Percentiles rank a stretch among this genome's conserved stretches.
phyloP scores from a whole-genome alignment of 192 early-diverging fungal genomes.

The Backusella macrospora region DNA sequence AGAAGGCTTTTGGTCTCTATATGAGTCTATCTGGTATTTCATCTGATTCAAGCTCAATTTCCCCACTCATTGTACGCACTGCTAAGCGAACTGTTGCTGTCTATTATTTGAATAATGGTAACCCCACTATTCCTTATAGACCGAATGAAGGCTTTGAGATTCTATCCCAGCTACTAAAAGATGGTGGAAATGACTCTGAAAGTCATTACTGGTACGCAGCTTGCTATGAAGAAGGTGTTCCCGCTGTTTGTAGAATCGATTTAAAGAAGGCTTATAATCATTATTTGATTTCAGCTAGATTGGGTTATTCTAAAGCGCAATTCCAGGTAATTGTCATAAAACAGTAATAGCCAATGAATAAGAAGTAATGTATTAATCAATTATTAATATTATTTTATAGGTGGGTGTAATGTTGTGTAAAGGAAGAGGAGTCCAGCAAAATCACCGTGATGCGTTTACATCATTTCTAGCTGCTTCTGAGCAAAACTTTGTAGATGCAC shows the following conservation, averaged over 20 bases:
- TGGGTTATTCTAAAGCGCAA: slow-evolving; percentile 35
- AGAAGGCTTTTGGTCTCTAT: slow-evolving; percentile 35
- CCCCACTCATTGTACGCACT: neutral
- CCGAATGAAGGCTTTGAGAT: slow-evolving; percentile 32
- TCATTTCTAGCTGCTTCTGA: slow-evolving; percentile 42
- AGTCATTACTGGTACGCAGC: slow-evolving; percentile 40
- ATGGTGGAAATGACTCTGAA: slow-evolving; percentile 22
- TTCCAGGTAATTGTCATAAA: slow-evolving; percentile 35
- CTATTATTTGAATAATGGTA: slow-evolving; percentile 34
- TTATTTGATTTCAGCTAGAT: slow-evolving; percentile 30
- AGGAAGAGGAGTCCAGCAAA: slow-evolving; percentile 36
- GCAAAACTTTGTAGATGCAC: slow-evolving; percentile 30
- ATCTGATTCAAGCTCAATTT: neutral
- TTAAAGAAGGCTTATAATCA: slow-evolving; percentile 32
- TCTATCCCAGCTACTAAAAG: slow-evolving; percentile 22
- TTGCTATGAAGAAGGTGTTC: slow-evolving; percentile 42
- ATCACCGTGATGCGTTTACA: slow-evolving; percentile 39
- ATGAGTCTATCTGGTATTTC: slow-evolving; percentile 14
- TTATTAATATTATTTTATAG: slow-evolving; percentile 22
- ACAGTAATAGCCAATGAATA: neutral
- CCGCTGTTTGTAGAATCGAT: slow-evolving; percentile 11
- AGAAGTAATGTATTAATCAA: neutral
- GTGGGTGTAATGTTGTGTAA: slow-evolving; percentile 45
- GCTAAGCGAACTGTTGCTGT: slow-evolving; percentile 35
- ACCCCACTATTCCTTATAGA: slow-evolving; percentile 24